Percentiles rank a stretch among this genome's conserved stretches.
Evolutionary conservation across 257 asterid species (phyloP).

Genomic region (Echites panduratus): DNA sequence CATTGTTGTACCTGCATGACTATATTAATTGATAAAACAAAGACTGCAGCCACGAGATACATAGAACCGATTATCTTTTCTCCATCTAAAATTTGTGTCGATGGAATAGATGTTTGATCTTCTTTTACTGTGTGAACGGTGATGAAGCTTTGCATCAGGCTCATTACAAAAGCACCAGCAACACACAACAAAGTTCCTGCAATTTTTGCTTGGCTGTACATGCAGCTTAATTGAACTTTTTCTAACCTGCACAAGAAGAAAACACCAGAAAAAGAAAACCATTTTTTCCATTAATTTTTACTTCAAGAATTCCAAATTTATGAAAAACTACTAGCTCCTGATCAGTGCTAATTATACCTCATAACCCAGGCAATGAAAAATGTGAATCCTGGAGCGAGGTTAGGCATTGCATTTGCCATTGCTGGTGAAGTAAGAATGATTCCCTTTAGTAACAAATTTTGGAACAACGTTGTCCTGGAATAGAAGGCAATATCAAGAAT

Average conservation of each 20-base stretch:
- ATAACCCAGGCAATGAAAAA: constrained; percentile 78
- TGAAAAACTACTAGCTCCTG: neutral
- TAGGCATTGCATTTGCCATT: constrained; percentile 96
- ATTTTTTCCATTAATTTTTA: neutral
- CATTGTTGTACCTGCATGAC: constrained; percentile 56
- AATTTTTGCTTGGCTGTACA: constrained; percentile 68
- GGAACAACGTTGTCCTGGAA: constrained; percentile 71
- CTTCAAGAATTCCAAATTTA: neutral
- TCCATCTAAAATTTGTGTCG: constrained; percentile 27
- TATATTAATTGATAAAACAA: constrained; percentile 58
- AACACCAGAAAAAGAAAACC: neutral
- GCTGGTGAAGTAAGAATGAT: constrained; percentile 76
- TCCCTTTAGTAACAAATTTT: constrained; percentile 70
- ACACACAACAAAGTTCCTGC: constrained; percentile 76
- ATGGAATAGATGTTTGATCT: neutral
- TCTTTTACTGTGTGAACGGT: constrained; percentile 15
- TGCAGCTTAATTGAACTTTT: constrained; percentile 58
- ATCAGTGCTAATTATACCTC: constrained; percentile 26
- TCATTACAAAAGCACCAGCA: constrained; percentile 67
- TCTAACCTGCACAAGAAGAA: constrained; percentile 48
- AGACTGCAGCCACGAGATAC: constrained; percentile 67
- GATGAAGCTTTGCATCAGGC: constrained; percentile 56
- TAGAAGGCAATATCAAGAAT: neutral
- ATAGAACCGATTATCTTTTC: constrained; percentile 50
- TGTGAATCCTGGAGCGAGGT: constrained; percentile 82